Conservation (phyloP, 495 filamentous ascomycete genomes). For the Penicillium salamii region DNA sequence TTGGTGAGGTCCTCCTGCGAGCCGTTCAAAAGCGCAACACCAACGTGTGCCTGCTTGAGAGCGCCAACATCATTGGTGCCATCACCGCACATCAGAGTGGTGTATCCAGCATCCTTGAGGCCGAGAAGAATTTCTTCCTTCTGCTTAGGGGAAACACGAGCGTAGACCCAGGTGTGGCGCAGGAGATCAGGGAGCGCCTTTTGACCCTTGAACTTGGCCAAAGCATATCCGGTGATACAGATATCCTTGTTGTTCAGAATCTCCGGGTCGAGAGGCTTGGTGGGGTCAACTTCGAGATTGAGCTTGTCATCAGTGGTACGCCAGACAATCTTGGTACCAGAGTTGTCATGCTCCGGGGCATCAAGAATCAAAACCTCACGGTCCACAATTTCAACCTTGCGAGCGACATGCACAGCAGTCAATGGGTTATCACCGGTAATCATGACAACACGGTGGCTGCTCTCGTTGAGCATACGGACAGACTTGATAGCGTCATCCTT, state of each 20-base stretch:
- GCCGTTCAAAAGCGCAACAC: slow-evolving; percentile 93
- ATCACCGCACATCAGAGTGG: slow-evolving; percentile 97
- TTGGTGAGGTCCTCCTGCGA: slow-evolving; percentile 84
- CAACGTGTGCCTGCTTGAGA: slow-evolving; percentile 96
- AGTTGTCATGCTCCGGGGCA: slow-evolving; percentile 84
- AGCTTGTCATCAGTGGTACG: slow-evolving; percentile 89
- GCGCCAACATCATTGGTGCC: slow-evolving; percentile 98
- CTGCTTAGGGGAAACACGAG: slow-evolving; percentile 95
- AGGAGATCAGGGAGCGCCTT: slow-evolving; percentile 68
- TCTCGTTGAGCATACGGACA: slow-evolving; percentile 97
- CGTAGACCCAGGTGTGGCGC: slow-evolving; percentile 94
- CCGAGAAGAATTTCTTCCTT: slow-evolving; percentile 98
- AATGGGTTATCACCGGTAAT: slow-evolving; percentile 98
- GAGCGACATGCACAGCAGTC: slow-evolving; percentile 92
- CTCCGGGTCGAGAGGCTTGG: slow-evolving; percentile 71
- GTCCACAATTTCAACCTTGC: slow-evolving; percentile 96
- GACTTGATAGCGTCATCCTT: slow-evolving; percentile 95
- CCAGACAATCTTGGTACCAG: slow-evolving; percentile 84
- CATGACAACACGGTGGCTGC: slow-evolving; percentile 97
- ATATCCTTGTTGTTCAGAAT: slow-evolving; percentile 88
- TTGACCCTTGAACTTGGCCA: slow-evolving; percentile 84
- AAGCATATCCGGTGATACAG: slow-evolving; percentile 92
- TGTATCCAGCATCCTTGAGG: slow-evolving; percentile 94
- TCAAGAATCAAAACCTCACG: slow-evolving; percentile 93
- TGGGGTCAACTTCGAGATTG: slow-evolving; percentile 83